These are phyloP conservation scores for Paecilomyces niveus DNA, from an alignment of 2,329 filamentous ascomycete genomes.

Conservation along the genomic window DNA sequence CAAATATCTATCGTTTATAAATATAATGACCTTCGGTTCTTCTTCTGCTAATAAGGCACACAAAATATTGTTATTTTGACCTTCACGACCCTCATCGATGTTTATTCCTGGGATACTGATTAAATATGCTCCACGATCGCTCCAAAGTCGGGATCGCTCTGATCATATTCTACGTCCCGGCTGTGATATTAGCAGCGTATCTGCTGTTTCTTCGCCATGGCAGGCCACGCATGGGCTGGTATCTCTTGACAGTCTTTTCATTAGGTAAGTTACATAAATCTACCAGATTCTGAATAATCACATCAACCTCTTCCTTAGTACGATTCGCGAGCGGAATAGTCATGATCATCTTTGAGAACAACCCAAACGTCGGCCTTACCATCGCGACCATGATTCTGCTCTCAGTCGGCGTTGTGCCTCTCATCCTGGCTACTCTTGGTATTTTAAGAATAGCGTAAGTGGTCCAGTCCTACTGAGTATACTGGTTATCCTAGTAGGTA, in stretches of 20 bases:
- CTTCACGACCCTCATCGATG: no score
- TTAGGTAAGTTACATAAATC: slow-evolving; percentile 6
- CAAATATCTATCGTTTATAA: background rate
- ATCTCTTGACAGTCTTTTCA: slow-evolving; percentile 13
- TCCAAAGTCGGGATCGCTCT: slow-evolving; percentile 13
- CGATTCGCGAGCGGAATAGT: slow-evolving; percentile 12
- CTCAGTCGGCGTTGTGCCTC: slow-evolving; percentile 16
- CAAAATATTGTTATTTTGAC: no score
- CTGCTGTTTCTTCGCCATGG: slow-evolving; percentile 11
- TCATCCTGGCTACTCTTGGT: slow-evolving; percentile 17
- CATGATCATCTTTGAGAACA: slow-evolving; percentile 10
- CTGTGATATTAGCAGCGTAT: slow-evolving; percentile 5
- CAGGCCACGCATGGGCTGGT: slow-evolving; percentile 14
- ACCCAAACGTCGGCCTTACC: slow-evolving; percentile 8
- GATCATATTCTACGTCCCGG: slow-evolving; percentile 15
- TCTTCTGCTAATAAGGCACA: no score
- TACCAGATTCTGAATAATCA: background rate
- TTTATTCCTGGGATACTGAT: no score
- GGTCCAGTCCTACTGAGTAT: background rate
- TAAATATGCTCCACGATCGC: slow-evolving; percentile 12
- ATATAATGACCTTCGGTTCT: no score
- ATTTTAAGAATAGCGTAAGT: slow-evolving; percentile 16
- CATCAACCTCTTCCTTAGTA: slow-evolving; percentile 5
- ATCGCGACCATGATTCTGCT: slow-evolving; percentile 13
- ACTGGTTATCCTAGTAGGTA: no score